Percentiles rank a stretch among this genome's conserved stretches.
Conservation (phyloP, 768 basidiomycete genomes). For the Favolaschia claudopus region DNA sequence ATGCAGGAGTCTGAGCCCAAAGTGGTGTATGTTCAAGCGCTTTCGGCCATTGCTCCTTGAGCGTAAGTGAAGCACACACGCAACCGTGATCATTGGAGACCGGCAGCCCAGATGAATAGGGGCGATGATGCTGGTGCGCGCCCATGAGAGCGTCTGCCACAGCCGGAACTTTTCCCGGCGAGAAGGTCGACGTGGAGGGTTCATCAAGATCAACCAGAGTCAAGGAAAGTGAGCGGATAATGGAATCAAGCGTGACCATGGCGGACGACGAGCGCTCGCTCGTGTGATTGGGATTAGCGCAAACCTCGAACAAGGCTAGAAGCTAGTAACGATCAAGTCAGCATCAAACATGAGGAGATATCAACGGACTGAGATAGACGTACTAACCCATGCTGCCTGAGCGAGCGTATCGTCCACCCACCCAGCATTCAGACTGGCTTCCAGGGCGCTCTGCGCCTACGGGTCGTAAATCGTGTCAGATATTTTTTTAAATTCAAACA, state of each 20-base stretch:
- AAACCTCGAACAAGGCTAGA: slow-evolving; percentile 75
- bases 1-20: slow-evolving; percentile 72
- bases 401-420: slow-evolving; percentile 80
- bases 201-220: slow-evolving; percentile 67
- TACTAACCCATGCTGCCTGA: slow-evolving; percentile 77
- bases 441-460: slow-evolving; percentile 70
- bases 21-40: slow-evolving; percentile 61
- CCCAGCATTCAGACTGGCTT: slow-evolving; percentile 72
- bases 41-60: slow-evolving; percentile 59
- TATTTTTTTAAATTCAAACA: not conserved
- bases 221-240: slow-evolving; percentile 68
- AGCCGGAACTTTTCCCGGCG: slow-evolving; percentile 56
- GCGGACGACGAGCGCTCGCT: slow-evolving; percentile 61
- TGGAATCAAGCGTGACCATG: slow-evolving; percentile 68
- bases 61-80: slow-evolving; percentile 57
- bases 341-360: not conserved
- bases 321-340: no score
- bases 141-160: slow-evolving; percentile 32
- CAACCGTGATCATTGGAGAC: slow-evolving; percentile 43
- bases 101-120: not conserved
- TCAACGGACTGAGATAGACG: slow-evolving; percentile 1
- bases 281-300: slow-evolving; percentile 69
- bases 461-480: not conserved
- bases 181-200: slow-evolving; percentile 57
- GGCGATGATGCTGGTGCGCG: not conserved